Percentiles rank a stretch among this genome's conserved stretches.
Evolutionary conservation across 2,329 filamentous ascomycete species (phyloP).

Genomic region (Aspergillus calidoustus): DNA sequence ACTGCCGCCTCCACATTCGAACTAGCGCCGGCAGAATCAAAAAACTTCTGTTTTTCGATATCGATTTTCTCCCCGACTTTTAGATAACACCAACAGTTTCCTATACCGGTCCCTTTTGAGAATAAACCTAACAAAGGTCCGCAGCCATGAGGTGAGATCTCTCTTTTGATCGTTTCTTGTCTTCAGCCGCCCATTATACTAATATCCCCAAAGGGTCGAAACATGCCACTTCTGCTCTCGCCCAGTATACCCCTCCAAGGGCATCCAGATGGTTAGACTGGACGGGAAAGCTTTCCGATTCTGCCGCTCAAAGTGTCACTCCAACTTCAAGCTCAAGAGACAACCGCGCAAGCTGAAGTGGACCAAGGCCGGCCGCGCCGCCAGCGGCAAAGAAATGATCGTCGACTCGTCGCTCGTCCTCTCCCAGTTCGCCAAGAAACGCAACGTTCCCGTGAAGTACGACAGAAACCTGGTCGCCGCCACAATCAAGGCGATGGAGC

Average conservation of each 20-base stretch:
- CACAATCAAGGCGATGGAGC: slow-evolving; percentile 90
- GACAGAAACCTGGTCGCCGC: slow-evolving; percentile 87
- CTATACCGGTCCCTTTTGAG: slow-evolving; percentile 1
- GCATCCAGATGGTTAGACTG: slow-evolving; percentile 67
- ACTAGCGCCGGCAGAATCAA: slow-evolving; percentile 38
- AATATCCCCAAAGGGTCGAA: slow-evolving; percentile 49
- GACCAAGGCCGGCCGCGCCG: slow-evolving; percentile 91
- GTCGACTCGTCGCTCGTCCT: slow-evolving; percentile 83
- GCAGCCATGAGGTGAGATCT: slow-evolving; percentile 29
- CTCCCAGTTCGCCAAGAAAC: slow-evolving; percentile 80
- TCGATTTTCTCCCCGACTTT: slow-evolving; percentile 24
- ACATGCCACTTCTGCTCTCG: slow-evolving; percentile 72
- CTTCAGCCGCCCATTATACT: neutral
- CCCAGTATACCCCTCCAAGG: slow-evolving; percentile 68
- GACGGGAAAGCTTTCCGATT: slow-evolving; percentile 59
- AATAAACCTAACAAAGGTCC: slow-evolving; percentile 1
- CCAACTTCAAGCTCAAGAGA: slow-evolving; percentile 95
- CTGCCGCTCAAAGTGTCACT: slow-evolving; percentile 70
- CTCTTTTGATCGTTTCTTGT: neutral
- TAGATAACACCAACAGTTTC: slow-evolving; percentile 20
- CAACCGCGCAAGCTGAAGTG: slow-evolving; percentile 96
- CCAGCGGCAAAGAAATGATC: slow-evolving; percentile 84
- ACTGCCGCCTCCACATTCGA: slow-evolving; percentile 35
- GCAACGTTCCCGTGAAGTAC: slow-evolving; percentile 95
- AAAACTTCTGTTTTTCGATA: slow-evolving; percentile 30